Evolutionary conservation across 192 early-diverging fungal species (phyloP), one percentile per base, ranked within the genome.

Genomic region (Backusella parvicylindrica): DNA sequence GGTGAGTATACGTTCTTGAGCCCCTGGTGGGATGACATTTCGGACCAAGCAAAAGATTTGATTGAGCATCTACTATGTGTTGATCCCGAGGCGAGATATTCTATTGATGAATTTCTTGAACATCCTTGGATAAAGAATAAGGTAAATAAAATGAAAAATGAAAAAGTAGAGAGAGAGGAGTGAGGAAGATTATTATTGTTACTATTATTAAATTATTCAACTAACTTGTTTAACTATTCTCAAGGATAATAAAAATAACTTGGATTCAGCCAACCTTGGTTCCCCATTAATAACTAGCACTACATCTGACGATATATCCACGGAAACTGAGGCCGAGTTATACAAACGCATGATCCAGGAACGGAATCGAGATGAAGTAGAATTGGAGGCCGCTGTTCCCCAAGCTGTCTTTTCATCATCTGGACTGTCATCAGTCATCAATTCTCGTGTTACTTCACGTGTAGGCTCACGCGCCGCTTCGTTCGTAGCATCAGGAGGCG

Each of bases 1-100:
- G 95, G 96, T 23, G 87, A 94, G 77, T 98, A 91, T 80, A 86
- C 89, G 66, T 98, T 96, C 71, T 85, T 95, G 47, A 90, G 89
- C 65, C 94, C 94, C 43, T 95, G 95, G 94, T 99, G 97, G 97
- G 93, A 95, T 79, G 84, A 87, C 35, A 93, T 99, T 43, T 91
- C 91, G 30, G 77, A 76, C 64, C 84, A 85, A 73, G 91, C 91
- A 73, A 93, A 92, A 82, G 90, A 95, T 78, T 81, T 95, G 49
- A 85, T 95, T 40, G 78, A 85, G 9, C 84, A 90, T 68, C 82
- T 91, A 49, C 83, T 95, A 2, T 86, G 84, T 65, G 89, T 95
- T 32, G 86, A 92, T 68, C 92, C 94, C 3, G 82, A 83, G 23
- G 83, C 86, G 66, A 87, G 94, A 31, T 92, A 88, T 84, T 93